These are phyloP conservation scores for Saitoella complicata DNA, from an alignment of 805 yeast genomes.

Conservation along the genomic window DNA sequence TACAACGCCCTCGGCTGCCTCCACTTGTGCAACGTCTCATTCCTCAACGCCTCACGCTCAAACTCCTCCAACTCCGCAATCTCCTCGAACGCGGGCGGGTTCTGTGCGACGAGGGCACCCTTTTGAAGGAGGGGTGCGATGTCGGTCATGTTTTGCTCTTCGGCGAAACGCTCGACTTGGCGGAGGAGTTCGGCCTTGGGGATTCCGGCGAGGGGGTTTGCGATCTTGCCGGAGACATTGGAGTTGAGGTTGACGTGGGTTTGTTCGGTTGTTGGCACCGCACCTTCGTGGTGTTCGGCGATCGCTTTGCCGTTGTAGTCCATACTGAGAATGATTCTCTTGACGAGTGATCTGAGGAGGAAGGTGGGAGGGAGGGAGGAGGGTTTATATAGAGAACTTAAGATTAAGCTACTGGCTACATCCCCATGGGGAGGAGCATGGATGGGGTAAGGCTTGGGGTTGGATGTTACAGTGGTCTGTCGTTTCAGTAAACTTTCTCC, in stretches of 20 bases:
- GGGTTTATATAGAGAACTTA: too few relatives aligned
- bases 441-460: too few relatives aligned
- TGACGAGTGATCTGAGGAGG: too few relatives aligned
- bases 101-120: slow-evolving; percentile 44
- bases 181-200: slow-evolving; percentile 14
- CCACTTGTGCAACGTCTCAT: slow-evolving; percentile 34
- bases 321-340: too few relatives aligned
- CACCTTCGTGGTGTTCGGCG: too few relatives aligned
- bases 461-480: too few relatives aligned
- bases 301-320: too few relatives aligned
- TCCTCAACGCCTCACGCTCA: slow-evolving; percentile 23
- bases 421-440: too few relatives aligned
- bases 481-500: too few relatives aligned
- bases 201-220: slow-evolving; percentile 16
- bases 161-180: slow-evolving; percentile 16
- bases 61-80: slow-evolving; percentile 24
- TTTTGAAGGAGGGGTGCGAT: slow-evolving; percentile 18
- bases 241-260: slow-evolving; percentile 1
- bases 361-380: too few relatives aligned
- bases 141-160: slow-evolving; percentile 16
- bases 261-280: not conserved
- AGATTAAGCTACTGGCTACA: too few relatives aligned
- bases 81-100: slow-evolving; percentile 24
- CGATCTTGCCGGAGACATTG: not conserved
- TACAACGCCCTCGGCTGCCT: slow-evolving; percentile 27